These are phyloP conservation scores for Phytophthora melonis DNA, from an alignment of 352 stramenopile genomes.

Conservation along the genomic window DNA sequence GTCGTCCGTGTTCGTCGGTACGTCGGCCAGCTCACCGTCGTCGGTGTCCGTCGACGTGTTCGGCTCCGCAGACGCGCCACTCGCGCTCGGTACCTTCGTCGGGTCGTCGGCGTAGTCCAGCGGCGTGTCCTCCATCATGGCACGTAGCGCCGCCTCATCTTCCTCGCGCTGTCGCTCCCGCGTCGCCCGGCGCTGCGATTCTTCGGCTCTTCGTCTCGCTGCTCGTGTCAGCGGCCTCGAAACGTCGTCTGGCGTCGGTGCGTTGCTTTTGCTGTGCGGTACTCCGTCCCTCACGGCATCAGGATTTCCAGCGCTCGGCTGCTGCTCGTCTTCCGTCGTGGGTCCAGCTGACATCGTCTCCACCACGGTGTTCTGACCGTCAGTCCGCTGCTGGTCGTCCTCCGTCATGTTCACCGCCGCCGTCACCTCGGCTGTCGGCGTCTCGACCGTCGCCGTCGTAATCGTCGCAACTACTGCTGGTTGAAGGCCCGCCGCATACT, in stretches of 20 bases:
- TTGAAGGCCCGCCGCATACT: not conserved
- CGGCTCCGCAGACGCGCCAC: too few species aligned
- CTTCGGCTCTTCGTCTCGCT: not conserved
- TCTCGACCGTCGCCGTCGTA: not conserved
- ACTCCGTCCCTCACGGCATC: not conserved
- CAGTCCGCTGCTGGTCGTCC: not conserved
- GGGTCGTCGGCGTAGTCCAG: too few species aligned
- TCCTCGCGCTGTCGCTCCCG: too few species aligned
- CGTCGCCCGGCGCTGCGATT: not conserved
- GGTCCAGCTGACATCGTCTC: too few species aligned
- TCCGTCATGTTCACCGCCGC: not conserved
- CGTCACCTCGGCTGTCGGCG: not conserved
- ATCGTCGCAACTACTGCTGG: not conserved
- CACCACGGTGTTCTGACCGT: not conserved
- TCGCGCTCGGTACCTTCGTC: too few species aligned
- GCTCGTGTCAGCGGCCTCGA: not conserved
- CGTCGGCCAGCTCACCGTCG: too few species aligned
- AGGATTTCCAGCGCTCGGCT: not conserved
- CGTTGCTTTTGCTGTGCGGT: not conserved
- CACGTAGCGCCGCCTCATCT: too few species aligned
- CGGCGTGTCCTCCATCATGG: too few species aligned
- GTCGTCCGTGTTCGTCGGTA: too few species aligned
- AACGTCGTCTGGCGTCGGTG: not conserved
- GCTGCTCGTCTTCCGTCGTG: not conserved
- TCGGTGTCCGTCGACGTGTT: too few species aligned